Conservation (phyloP, 345 rosid species). For the Ailanthus altissimus region DNA sequence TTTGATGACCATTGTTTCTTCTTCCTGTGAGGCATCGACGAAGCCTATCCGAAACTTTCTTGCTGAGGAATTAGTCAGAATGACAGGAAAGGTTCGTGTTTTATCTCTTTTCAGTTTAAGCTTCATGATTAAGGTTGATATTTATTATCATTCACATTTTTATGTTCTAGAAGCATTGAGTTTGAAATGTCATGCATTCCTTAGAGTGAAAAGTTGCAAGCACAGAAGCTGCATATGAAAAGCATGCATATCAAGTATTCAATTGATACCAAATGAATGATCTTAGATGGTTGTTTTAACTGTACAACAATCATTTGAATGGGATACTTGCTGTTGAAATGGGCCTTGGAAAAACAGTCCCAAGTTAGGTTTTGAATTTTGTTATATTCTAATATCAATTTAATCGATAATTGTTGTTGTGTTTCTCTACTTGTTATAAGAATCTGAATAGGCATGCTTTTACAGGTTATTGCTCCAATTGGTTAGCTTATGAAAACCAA, state of each 20-base stretch:
- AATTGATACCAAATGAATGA: slow-evolving; percentile 99
- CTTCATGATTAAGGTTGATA: not conserved
- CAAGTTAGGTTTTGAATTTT: slow-evolving; percentile 51
- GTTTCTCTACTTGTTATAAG: slow-evolving; percentile 5
- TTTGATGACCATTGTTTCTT: slow-evolving; percentile 11
- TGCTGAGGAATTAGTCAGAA: slow-evolving; percentile 92
- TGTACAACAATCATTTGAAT: slow-evolving; percentile 85
- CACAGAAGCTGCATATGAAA: slow-evolving; percentile 80
- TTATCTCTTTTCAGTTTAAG: not conserved
- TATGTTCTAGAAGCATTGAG: slow-evolving; percentile 12
- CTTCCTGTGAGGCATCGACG: slow-evolving; percentile 67
- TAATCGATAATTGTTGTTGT: slow-evolving; percentile 13
- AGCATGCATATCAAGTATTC: no score
- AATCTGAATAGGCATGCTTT: slow-evolving; percentile 19
- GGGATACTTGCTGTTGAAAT: slow-evolving; percentile 97
- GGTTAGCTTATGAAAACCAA: slow-evolving; percentile 89
- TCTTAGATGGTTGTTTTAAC: slow-evolving; percentile 84
- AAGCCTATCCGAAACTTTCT: slow-evolving; percentile 95
- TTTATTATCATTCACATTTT: not conserved
- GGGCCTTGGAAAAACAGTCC: slow-evolving; percentile 98
- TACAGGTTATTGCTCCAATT: slow-evolving; percentile 74
- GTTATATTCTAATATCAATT: slow-evolving; percentile 1
- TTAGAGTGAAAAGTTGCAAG: slow-evolving; percentile 86
- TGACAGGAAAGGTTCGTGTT: slow-evolving; percentile 81
- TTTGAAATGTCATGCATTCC: slow-evolving; percentile 24